Evolutionary conservation across 345 rosid genomes (phyloP).

Genomic region (Microcos paniculata): DNA sequence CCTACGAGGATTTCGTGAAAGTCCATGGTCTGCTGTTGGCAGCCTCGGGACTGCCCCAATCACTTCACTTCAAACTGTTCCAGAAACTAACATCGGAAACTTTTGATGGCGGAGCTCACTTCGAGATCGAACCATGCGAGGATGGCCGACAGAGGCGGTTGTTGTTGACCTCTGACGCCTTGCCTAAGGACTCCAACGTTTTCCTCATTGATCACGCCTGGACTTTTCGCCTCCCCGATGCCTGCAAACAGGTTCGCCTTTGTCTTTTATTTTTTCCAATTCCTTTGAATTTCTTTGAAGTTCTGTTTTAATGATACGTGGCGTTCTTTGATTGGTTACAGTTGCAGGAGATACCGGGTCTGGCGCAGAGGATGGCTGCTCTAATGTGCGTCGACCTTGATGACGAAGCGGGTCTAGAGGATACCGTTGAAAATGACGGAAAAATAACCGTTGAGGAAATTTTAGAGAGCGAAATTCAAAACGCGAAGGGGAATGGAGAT

Average conservation of each 20-base stretch:
- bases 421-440: slow-evolving; percentile 26
- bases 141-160: slow-evolving; percentile 70
- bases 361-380: slow-evolving; percentile 90
- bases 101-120: slow-evolving; percentile 80
- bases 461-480: slow-evolving; percentile 44
- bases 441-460: slow-evolving; percentile 45
- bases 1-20: slow-evolving; percentile 72
- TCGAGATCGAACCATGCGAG: slow-evolving; percentile 66
- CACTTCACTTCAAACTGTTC: slow-evolving; percentile 70
- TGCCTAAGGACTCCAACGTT: slow-evolving; percentile 63
- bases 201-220: slow-evolving; percentile 94
- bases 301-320: background rate
- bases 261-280: background rate
- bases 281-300: background rate
- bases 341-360: slow-evolving; percentile 85
- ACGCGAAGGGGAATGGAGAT: slow-evolving; percentile 49
- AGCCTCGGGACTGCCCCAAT: slow-evolving; percentile 74
- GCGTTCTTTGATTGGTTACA: slow-evolving; percentile 33
- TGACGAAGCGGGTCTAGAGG: slow-evolving; percentile 35
- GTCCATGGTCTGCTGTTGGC: slow-evolving; percentile 80
- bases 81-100: slow-evolving; percentile 67
- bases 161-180: slow-evolving; percentile 53
- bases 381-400: slow-evolving; percentile 78
- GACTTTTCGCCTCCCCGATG: slow-evolving; percentile 89
- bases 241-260: slow-evolving; percentile 53